Evolutionary conservation across 1,139 yeast genomes (phyloP).

Genomic region (Sugiyamaella xylanicola): DNA sequence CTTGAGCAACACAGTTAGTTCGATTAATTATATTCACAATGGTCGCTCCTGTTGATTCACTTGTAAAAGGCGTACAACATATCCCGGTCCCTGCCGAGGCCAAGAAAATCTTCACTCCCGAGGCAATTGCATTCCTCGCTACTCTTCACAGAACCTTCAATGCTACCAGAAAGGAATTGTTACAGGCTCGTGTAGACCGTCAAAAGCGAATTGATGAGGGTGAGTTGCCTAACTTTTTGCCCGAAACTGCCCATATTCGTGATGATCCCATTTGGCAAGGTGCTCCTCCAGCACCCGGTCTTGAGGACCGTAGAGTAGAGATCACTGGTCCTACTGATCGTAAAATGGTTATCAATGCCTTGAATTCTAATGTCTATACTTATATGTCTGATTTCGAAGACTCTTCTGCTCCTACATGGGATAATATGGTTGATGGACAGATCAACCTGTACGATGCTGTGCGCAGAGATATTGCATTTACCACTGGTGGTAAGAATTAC

Average conservation of each 20-base stretch:
- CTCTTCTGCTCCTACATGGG: constrained; percentile 95
- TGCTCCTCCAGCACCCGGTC: constrained; percentile 73
- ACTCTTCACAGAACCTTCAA: constrained; percentile 74
- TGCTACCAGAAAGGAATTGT: constrained; percentile 58
- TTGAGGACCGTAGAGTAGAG: constrained; percentile 46
- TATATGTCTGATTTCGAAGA: constrained; percentile 97
- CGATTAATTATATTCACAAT: constrained; percentile 27
- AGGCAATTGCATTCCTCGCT: constrained; percentile 72
- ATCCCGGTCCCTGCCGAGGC: constrained; percentile 33
- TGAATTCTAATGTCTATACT: constrained; percentile 84
- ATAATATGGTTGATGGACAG: constrained; percentile 83
- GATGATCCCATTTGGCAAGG: constrained; percentile 80
- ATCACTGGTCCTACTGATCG: constrained; percentile 67
- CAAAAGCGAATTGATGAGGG: constrained; percentile 70
- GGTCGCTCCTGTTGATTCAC: constrained; percentile 40
- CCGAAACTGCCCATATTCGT: constrained; percentile 70
- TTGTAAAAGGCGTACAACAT: constrained; percentile 38
- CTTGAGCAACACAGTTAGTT: no score
- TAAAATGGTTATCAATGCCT: constrained; percentile 91
- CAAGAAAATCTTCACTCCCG: constrained; percentile 56
- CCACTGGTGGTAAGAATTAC: constrained; percentile 60
- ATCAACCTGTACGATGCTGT: constrained; percentile 87
- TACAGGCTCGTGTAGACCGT: constrained; percentile 59
- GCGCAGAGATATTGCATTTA: constrained; percentile 69
- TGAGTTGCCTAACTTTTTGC: constrained; percentile 68